These are phyloP conservation scores for Flueggea neowawraea DNA, from an alignment of 441 rosid species.

Conservation along the genomic window DNA sequence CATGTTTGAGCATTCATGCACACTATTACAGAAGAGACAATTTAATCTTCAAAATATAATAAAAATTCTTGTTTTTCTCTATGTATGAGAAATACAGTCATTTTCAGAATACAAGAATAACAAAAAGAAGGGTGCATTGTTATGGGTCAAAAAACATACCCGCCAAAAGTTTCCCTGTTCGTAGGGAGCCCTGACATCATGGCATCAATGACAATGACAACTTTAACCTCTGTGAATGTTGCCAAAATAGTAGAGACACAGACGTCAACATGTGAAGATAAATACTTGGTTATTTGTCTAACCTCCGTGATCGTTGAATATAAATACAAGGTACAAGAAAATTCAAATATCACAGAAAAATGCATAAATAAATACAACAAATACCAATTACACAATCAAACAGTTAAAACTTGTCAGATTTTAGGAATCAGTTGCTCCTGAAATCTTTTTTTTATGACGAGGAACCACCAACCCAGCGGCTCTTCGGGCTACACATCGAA, in stretches of 20 bases:
- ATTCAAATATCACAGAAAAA: background rate
- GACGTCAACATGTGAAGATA: conserved; percentile 1
- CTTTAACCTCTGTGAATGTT: conserved; percentile 71
- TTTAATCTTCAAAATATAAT: background rate
- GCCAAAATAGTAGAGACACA: conserved; percentile 13
- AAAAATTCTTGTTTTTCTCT: background rate
- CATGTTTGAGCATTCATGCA: no score
- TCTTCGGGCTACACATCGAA: no score
- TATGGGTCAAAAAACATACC: conserved; percentile 47
- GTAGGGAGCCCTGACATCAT: conserved; percentile 89
- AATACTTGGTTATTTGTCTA: no score
- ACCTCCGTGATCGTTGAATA: no score
- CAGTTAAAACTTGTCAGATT: no score
- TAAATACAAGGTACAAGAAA: background rate
- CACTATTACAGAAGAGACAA: no score
- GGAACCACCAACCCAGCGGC: no score
- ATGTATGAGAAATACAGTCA: background rate
- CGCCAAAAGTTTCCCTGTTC: conserved; percentile 68
- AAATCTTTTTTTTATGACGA: no score
- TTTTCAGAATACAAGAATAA: background rate
- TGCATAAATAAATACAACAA: background rate
- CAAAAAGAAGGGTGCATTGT: background rate
- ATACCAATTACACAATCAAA: no score
- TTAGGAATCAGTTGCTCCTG: no score
- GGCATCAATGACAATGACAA: conserved; percentile 92